Evolutionary conservation across 225 moss, liverwort and hornwort genomes (phyloP).

Genomic region (Sphagnum contortum): DNA sequence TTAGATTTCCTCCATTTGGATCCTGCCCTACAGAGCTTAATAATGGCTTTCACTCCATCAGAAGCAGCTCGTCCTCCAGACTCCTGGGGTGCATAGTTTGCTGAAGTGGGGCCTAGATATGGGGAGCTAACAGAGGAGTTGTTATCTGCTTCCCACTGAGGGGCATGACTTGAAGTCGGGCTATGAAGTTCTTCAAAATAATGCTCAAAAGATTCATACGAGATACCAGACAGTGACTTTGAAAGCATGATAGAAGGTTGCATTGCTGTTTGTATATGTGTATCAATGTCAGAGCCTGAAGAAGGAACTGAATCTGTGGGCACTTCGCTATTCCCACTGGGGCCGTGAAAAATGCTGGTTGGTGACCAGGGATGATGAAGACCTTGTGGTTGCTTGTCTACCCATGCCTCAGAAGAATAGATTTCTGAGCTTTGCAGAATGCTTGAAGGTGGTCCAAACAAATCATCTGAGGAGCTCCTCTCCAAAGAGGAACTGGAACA

Average conservation of each 20-base stretch:
- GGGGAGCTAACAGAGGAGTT: conserved; percentile 21
- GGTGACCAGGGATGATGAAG: conserved; percentile 49
- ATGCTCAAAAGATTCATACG: conserved; percentile 49
- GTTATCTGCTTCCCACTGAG: conserved; percentile 5
- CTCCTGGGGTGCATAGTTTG: conserved; percentile 29
- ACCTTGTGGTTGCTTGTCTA: conserved; percentile 9
- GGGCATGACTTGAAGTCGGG: conserved; percentile 5
- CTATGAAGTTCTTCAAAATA: conserved; percentile 29
- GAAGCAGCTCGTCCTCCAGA: conserved; percentile 19
- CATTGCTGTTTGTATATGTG: conserved; percentile 22
- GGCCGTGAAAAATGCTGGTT: conserved; percentile 69
- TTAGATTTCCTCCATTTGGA: conserved; percentile 61
- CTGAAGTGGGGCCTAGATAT: conserved; percentile 43
- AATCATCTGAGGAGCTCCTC: too few species aligned
- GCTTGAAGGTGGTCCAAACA: neutral
- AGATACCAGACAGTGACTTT: conserved; percentile 28
- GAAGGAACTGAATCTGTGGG: conserved; percentile 41
- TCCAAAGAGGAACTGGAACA: too few species aligned
- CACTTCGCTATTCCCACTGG: conserved; percentile 34
- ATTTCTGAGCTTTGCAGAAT: conserved; percentile 3
- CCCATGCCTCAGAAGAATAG: conserved; percentile 7
- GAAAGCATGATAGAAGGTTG: conserved; percentile 23
- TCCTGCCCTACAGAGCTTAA: conserved; percentile 60
- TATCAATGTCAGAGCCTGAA: conserved; percentile 46
- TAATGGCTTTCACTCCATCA: conserved; percentile 67